Base-by-base conservation (phyloP, 495 filamentous ascomycete species). In the Trichoderma asperelloides region DNA sequence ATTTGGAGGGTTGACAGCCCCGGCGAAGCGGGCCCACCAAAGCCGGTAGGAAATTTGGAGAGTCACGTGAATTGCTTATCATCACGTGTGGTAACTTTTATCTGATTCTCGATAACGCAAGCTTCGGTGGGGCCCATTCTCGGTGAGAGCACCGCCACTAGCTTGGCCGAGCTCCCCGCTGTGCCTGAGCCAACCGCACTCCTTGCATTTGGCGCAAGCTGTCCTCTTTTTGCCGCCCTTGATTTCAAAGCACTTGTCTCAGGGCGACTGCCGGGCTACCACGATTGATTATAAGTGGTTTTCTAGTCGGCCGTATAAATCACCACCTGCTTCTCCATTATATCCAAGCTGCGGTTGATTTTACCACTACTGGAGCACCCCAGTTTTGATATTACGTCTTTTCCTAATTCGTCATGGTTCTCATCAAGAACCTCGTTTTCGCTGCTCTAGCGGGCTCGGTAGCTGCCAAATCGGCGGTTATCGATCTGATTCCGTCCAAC, bases 401-500 rank as follows among this genome's bases (percentile, higher is more conserved):
- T 28, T 60, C 23, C 55, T 30, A 30, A 60, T 60, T 15, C 55
- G 55, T 65, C 68, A 82, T 82, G 80, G 79, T 84, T 72, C 74
- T 83, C 37, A 55, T 85, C 67, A 83, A 83, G 80, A 81, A 78
- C 78, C 80, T 85, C 72, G 71, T 84, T 73, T 71, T 82, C 72
- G 76, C 78, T 43, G 76, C 78, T 68, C 77, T 84, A 12, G 73
- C 77, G 62, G 77, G 78, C 63, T 73, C 72, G 9, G 81, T 72
- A n/a, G 76, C 80, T 8, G 81, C 81, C 68, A 82, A 83, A 68
- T 86, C 84, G 23, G 81, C 82, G n/a, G 94, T 97, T 64, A 78
- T 93, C 68, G 93, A 97, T 77, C 88, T 98, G 65, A 87, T 89
- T 69, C 92, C 94, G 66, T 78, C 77, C 69, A 97, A 97, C 80